Percentiles rank a stretch among this genome's conserved stretches.
phyloP scores from a whole-genome alignment of 1,284 basidiomycete species.

The Thelephora terrestris region DNA sequence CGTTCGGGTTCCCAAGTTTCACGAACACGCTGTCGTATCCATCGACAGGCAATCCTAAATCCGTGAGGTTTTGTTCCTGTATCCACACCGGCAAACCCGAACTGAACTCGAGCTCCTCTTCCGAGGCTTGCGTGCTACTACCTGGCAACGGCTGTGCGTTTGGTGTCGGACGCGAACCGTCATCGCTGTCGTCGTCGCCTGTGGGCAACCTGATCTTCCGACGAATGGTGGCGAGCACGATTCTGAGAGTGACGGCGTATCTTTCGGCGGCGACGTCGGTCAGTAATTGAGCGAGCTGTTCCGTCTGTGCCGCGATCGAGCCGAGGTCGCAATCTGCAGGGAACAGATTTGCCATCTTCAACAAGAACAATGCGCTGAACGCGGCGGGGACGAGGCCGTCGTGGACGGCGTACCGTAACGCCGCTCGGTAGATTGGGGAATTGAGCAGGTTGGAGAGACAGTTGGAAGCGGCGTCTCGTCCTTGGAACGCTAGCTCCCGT shows the following conservation, averaged over 20 bases:
- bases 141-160: slow-evolving; percentile 25
- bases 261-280: slow-evolving; percentile 86
- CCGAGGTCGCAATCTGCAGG: slow-evolving; percentile 69
- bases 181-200: slow-evolving; percentile 28
- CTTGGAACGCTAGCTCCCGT: slow-evolving; percentile 87
- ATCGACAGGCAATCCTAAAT: slow-evolving; percentile 81
- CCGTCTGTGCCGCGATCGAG: slow-evolving; percentile 69
- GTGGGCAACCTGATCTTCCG: slow-evolving; percentile 66
- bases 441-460: slow-evolving; percentile 76
- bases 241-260: slow-evolving; percentile 80
- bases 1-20: slow-evolving; percentile 56
- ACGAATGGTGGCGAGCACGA: slow-evolving; percentile 84
- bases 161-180: slow-evolving; percentile 34
- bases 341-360: slow-evolving; percentile 87
- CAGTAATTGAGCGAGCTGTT: slow-evolving; percentile 73
- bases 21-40: slow-evolving; percentile 85
- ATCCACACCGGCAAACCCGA: slow-evolving; percentile 71
- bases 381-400: slow-evolving; percentile 87
- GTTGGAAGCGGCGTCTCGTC: slow-evolving; percentile 82
- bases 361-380: slow-evolving; percentile 85
- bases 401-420: slow-evolving; percentile 83
- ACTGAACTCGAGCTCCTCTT: slow-evolving; percentile 73
- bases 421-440: slow-evolving; percentile 71
- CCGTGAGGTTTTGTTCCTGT: slow-evolving; percentile 77
- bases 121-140: slow-evolving; percentile 32